phyloP scores from a whole-genome alignment of 164 flowering plant genomes.

The Taxillus chinensis region DNA sequence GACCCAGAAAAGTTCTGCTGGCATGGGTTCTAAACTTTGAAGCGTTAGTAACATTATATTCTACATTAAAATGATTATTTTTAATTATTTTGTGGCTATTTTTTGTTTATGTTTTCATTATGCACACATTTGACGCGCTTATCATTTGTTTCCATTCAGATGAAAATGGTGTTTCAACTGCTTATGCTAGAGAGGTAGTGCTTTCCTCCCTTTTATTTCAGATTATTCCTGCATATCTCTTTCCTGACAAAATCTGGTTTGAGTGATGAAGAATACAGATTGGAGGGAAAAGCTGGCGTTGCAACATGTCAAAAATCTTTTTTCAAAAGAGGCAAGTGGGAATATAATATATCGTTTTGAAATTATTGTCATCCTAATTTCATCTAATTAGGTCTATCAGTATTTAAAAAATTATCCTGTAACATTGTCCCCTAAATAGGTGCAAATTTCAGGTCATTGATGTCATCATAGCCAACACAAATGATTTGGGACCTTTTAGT shows the following conservation, averaged over 20 bases:
- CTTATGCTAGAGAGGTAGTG: conserved; percentile 36
- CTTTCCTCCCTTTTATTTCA: not conserved
- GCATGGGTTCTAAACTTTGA: too few species aligned
- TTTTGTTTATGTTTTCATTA: too few species aligned
- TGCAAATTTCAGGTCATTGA: conserved; percentile 49
- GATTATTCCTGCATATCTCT: conserved; percentile 1
- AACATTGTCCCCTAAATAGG: not conserved
- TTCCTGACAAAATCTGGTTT: not conserved
- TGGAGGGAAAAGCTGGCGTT: conserved; percentile 72
- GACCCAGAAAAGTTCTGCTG: too few species aligned
- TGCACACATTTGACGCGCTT: not conserved
- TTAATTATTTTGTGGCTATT: too few species aligned
- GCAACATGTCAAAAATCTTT: conserved; percentile 51
- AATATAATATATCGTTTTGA: not conserved
- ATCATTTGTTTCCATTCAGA: conserved; percentile 23
- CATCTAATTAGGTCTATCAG: too few species aligned
- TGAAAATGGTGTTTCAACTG: conserved; percentile 17
- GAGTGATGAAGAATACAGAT: conserved; percentile 39
- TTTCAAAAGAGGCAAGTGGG: conserved; percentile 67
- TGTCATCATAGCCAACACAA: conserved; percentile 43
- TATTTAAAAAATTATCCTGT: too few species aligned
- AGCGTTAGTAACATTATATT: too few species aligned
- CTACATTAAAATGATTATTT: too few species aligned
- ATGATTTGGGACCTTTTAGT: conserved; percentile 68
- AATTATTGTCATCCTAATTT: not conserved